Evolutionary conservation across 1,139 yeast species (phyloP), one percentile per base, ranked within the genome.

Genomic region (Pichia sp.): DNA sequence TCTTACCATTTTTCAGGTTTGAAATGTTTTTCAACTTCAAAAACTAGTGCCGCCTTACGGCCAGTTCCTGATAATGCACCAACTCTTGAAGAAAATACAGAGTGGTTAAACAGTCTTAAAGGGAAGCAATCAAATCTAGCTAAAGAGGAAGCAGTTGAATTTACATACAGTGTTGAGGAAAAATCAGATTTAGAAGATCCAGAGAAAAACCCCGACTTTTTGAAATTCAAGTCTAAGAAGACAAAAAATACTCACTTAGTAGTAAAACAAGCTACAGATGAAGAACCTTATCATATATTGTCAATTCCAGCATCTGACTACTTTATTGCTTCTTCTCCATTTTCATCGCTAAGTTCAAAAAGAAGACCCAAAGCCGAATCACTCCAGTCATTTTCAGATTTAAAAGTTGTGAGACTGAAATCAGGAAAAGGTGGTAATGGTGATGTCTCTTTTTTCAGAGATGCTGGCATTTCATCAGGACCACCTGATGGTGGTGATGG

Each of bases 401-500:
- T 84, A n/a, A 71, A 77, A 50, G 70, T 86, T 14, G 69, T 88
- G 5, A 72, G 75, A 42, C 66, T 84, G n/a, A 63, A 64, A 10
- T 78, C 94, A 34, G 98, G 98, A 0, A 68, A 67, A 37, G 98
- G 98, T 23, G 98, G 98, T 1, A 72, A 80, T 57, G 98, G 98
- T 6, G 71, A 77, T 37, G 82, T 86, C 0, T 82, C 96, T 1
- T 91, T 91, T 59, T 74, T 82, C 49, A 67, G 95, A 47, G 97
- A 86, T 53, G 85, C 95, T 2, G 84, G 88, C 39, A 66, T 85
- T 34, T 72, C 95, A 0, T 70, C 72, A 17, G 98, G 98, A 0
- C 97, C 98, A 0, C 95, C 98, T 0, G 95, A 89, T 60, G 98
- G 98, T 20, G 98, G 98, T 14, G 97, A 91, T 61, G 98, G 98